Evolutionary conservation across 768 basidiomycete genomes (phyloP), one percentile per base, ranked within the genome.

Genomic region (Kwoniella newhampshirensis): DNA sequence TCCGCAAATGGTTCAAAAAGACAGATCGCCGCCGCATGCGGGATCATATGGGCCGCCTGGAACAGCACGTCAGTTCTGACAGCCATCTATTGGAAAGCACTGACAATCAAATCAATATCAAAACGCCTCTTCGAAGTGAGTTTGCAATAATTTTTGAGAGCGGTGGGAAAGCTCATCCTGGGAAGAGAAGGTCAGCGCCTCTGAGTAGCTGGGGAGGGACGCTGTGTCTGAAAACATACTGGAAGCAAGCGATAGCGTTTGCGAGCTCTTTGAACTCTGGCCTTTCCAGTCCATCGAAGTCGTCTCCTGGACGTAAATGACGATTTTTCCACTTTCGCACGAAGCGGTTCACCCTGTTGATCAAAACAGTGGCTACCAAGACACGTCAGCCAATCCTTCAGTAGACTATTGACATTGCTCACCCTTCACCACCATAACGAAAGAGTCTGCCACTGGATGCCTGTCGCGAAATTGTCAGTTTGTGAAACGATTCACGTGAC

Each of bases 191-290:
- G 28, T 53, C 17, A 50, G 11, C 41, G 23, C 35, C 11, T 25
- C 52, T 21, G 27, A 43, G 21, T 32, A 6, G 32, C 35, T 23
- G 20, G 37, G 39, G 25, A 43, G 6, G 42, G 20, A 28, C 9
- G 26, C 26, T 3, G 58, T 15, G 6, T 17, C 13, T n/a, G 23
- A 21, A 3, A 18, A 63, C 67, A 49, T 30, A 71, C 68, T 70
- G 68, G 42, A 73, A 65, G 45, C 68, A 70, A 36, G 68, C 61
- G 32, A 70, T 68, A 18, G 67, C 57, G 54, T 70, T 70, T 15
- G 68, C 68, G 18, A 73, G 46, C 45, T 73, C 68, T 46, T 60
- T 62, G 36, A 73, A 73, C 30, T 73, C 71, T n/a, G 71, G 62
- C 44, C 51, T 56, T 15, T 67, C 41, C 62, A 73, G 54, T 1